A percentile compares a stretch with the other conserved stretches of the same genome.
These are phyloP conservation scores for Auriscalpium vulgare DNA, from an alignment of 768 basidiomycete genomes.

Conservation along the genomic window DNA sequence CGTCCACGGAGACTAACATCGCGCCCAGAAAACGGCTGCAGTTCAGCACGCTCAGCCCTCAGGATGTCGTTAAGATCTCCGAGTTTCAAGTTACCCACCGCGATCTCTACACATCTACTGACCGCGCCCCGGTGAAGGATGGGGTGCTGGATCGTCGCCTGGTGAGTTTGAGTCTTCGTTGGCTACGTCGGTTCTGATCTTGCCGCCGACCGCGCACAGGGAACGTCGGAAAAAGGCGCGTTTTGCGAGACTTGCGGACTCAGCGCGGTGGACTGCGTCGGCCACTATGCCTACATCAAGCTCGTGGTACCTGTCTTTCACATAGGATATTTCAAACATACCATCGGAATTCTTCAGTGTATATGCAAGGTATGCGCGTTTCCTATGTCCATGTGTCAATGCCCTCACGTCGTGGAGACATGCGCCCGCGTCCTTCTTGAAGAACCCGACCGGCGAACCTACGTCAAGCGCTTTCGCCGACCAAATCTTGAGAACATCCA, in stretches of 20 bases:
- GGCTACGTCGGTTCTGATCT: neutral
- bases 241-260: conserved; percentile 95
- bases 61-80: conserved; percentile 91
- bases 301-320: conserved; percentile 95
- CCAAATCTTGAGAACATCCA: conserved; percentile 90
- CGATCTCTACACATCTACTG: conserved; percentile 81
- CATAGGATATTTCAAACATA: conserved; percentile 97
- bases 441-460: conserved; percentile 77
- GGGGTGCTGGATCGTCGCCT: conserved; percentile 90
- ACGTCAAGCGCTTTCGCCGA: conserved; percentile 84
- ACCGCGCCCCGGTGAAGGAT: conserved; percentile 80
- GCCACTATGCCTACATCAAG: conserved; percentile 98
- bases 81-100: conserved; percentile 94
- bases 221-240: conserved; percentile 87
- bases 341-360: conserved; percentile 85
- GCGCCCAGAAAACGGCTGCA: conserved; percentile 81
- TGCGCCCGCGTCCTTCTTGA: conserved; percentile 89
- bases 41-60: conserved; percentile 88
- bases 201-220: conserved; percentile 39
- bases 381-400: neutral
- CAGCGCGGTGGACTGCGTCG: conserved; percentile 88
- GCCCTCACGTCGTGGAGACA: conserved; percentile 37
- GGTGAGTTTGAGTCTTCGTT: conserved; percentile 35
- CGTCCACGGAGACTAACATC: neutral
- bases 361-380: conserved; percentile 82